Percentiles rank a stretch among this genome's conserved stretches.
These are phyloP conservation scores for Thielaviopsis euricoi DNA, from an alignment of 2,329 filamentous ascomycete species.

Conservation along the genomic window DNA sequence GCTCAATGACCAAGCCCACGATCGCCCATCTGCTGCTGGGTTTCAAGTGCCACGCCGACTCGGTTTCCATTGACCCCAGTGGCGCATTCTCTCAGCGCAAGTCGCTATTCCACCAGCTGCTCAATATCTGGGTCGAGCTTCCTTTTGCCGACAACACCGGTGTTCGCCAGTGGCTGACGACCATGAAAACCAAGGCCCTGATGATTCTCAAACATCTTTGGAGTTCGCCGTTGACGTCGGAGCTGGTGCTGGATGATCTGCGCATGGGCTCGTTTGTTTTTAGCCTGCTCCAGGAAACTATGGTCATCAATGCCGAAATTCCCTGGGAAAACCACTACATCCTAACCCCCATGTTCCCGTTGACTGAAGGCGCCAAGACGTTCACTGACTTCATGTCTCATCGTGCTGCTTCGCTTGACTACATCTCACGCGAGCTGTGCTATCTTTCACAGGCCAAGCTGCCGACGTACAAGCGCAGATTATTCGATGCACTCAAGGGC, in stretches of 20 bases:
- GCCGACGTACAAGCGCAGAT: slow-evolving; percentile 51
- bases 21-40: slow-evolving; percentile 84
- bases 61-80: slow-evolving; percentile 49
- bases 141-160: slow-evolving; percentile 45
- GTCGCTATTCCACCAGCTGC: slow-evolving; percentile 71
- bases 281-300: slow-evolving; percentile 54
- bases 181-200: slow-evolving; percentile 51
- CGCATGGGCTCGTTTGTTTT: slow-evolving; percentile 67
- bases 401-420: slow-evolving; percentile 66
- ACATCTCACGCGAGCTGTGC: slow-evolving; percentile 71
- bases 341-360: slow-evolving; percentile 47
- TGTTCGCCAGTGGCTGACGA: slow-evolving; percentile 52
- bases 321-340: slow-evolving; percentile 58
- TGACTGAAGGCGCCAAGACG: slow-evolving; percentile 48
- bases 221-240: slow-evolving; percentile 63
- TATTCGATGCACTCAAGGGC: slow-evolving; percentile 62
- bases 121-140: slow-evolving; percentile 54
- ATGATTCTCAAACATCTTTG: slow-evolving; percentile 68
- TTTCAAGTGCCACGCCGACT: slow-evolving; percentile 60
- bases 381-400: slow-evolving; percentile 64
- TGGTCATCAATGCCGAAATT: slow-evolving; percentile 50
- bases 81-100: slow-evolving; percentile 54
- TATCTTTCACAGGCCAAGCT: slow-evolving; percentile 54
- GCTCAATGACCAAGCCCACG: slow-evolving; percentile 60
- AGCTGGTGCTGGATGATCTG: slow-evolving; percentile 62